phyloP scores from a whole-genome alignment of 2,329 filamentous ascomycete genomes.

The Talaromyces sp. region DNA sequence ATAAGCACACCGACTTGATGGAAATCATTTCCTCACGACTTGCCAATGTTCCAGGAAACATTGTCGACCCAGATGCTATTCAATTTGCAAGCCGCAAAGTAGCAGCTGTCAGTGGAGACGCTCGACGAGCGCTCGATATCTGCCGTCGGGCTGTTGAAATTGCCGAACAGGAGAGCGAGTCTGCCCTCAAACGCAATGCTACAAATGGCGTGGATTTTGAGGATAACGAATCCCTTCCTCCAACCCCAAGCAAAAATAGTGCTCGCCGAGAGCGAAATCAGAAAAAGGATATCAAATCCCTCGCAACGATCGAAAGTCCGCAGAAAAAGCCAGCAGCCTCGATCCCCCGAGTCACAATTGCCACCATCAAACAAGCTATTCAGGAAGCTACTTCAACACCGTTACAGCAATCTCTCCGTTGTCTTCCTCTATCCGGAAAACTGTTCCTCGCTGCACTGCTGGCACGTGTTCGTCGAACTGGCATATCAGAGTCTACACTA shows the following conservation, averaged over 20 bases:
- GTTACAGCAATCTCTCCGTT: conserved; percentile 79
- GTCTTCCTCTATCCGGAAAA: conserved; percentile 75
- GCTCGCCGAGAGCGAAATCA: conserved; percentile 22
- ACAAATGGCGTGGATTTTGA: conserved; percentile 6
- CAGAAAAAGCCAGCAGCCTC: conserved; percentile 4
- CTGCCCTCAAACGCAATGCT: conserved; percentile 19
- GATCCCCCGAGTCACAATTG: conserved; percentile 70
- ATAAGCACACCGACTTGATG: conserved; percentile 96
- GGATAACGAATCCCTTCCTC: conserved; percentile 31
- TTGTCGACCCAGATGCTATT: conserved; percentile 88
- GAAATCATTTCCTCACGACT: conserved; percentile 94
- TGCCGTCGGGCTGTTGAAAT: conserved; percentile 93
- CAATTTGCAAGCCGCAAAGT: conserved; percentile 97
- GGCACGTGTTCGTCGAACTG: conserved; percentile 71
- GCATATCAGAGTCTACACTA: conserved; percentile 78
- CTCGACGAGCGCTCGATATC: conserved; percentile 86
- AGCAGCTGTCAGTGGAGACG: conserved; percentile 91
- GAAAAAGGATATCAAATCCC: conserved; percentile 10
- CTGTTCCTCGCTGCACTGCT: conserved; percentile 79
- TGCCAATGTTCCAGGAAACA: conserved; percentile 77
- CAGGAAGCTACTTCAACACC: conserved; percentile 91
- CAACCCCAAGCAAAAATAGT: conserved; percentile 41
- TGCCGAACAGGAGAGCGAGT: conserved; percentile 66
- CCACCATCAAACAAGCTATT: conserved; percentile 89
- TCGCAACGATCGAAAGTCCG: conserved; percentile 11